Base-by-base conservation (phyloP, 495 filamentous ascomycete species). In the Podospora pseudocomata region DNA sequence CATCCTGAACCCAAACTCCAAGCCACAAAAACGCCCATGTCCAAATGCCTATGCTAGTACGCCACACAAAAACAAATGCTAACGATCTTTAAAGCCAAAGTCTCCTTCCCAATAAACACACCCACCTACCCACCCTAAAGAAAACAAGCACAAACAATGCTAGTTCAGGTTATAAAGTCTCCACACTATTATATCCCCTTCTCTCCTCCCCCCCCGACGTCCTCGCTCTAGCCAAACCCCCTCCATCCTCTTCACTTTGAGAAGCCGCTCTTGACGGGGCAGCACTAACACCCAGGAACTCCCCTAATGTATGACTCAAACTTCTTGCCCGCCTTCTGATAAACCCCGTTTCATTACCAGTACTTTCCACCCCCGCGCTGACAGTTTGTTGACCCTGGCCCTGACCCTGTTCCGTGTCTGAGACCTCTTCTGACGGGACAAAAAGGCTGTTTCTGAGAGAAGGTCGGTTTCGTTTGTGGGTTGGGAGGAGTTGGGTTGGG, bases 281-380 rank as follows among this genome's bases (percentile, higher is more conserved):
- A 6, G 39, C 15, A 11, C 61, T 23, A 34, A 68, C 68, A 27
- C 75, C 71, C 67, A 85, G 80, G 39, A 86, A 73, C 49, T 81
- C 79, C 19, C 83, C 80, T 3, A 86, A 66, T 15, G 83, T 83
- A 61, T 80, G 80, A 65, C 84, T 86, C 39, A 86, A 66, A 73
- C 83, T 86, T 65, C 84, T 76, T 30, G 84, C 79, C 30, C 82
- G 70, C 26, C 77, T 76, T 19, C 77, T 72, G 19, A 74, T 58
- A 44, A 67, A 70, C 56, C 68, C 73, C 7, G 68, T 65, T 30
- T 54, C 66, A 0, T 27, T 57, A 23, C 23, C 23, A 23, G 23
- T 23, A 23, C 23, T 23, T 20, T 65, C 16, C 66, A 59, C 73
- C 19, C 58, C 55, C 1, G 61, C 68, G 5, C 63, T 64, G 19